A percentile compares a stretch with the other conserved stretches of the same genome.
Evolutionary conservation across 2,329 filamentous ascomycete species (phyloP).

Genomic region (Alternaria dauci): DNA sequence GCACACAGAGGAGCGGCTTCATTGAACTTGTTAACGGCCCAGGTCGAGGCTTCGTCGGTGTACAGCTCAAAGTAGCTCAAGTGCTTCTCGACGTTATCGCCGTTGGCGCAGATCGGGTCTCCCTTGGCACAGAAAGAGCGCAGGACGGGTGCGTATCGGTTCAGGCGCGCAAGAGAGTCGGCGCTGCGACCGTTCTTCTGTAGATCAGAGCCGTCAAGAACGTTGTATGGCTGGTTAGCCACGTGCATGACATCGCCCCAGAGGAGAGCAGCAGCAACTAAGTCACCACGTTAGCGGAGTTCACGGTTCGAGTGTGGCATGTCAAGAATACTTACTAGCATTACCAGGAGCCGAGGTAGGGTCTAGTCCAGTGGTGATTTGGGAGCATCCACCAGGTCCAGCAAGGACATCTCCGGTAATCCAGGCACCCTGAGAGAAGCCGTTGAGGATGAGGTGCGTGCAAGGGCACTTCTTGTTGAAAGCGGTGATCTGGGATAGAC

Average conservation of each 20-base stretch:
- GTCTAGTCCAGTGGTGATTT: conserved; percentile 29
- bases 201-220: conserved; percentile 28
- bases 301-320: conserved; percentile 22
- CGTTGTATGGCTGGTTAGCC: conserved; percentile 36
- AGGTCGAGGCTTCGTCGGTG: conserved; percentile 33
- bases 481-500: conserved; percentile 56
- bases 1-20: conserved; percentile 31
- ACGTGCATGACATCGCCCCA: conserved; percentile 34
- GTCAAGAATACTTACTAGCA: conserved; percentile 33
- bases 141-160: conserved; percentile 57
- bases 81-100: conserved; percentile 64
- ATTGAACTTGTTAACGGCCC: conserved; percentile 35
- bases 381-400: conserved; percentile 49
- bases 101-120: conserved; percentile 71
- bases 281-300: conserved; percentile 29
- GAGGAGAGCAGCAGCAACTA: conserved; percentile 37
- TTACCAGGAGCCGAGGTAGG: conserved; percentile 31
- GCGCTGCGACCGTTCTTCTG: conserved; percentile 25
- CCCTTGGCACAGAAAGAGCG: conserved; percentile 69
- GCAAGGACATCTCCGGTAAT: conserved; percentile 67
- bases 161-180: conserved; percentile 27
- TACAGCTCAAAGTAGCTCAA: conserved; percentile 61
- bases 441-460: conserved; percentile 65
- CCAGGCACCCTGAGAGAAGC: conserved; percentile 67
- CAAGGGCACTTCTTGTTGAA: conserved; percentile 64